Percentiles rank a stretch among this genome's conserved stretches.
phyloP scores from a whole-genome alignment of 2,329 filamentous ascomycete genomes.

The Ceratocystis cacaofunesta region DNA sequence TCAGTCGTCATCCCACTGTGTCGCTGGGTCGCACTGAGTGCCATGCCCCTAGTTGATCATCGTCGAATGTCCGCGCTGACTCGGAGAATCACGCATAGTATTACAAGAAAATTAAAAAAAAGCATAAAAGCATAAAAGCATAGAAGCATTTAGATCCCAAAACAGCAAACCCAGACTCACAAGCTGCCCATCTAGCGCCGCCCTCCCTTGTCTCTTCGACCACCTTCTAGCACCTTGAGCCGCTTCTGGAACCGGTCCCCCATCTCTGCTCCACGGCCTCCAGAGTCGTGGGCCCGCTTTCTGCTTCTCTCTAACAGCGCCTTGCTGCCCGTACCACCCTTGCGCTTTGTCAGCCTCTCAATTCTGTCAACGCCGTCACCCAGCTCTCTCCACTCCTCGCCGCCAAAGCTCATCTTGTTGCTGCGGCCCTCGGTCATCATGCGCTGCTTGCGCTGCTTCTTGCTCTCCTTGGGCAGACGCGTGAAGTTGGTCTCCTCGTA shows the following conservation, averaged over 20 bases:
- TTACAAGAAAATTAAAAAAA: background rate
- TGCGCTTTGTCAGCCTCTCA: slow-evolving; percentile 62
- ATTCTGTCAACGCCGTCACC: slow-evolving; percentile 79
- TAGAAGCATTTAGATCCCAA: background rate
- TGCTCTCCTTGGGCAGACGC: slow-evolving; percentile 69
- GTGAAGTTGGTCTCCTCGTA: slow-evolving; percentile 93
- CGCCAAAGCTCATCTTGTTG: slow-evolving; percentile 57
- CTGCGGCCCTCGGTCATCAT: slow-evolving; percentile 26
- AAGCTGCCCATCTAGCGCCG: slow-evolving; percentile 4
- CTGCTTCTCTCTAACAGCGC: slow-evolving; percentile 67
- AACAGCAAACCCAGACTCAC: background rate
- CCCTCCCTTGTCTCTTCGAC: slow-evolving; percentile 29
- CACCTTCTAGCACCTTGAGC: slow-evolving; percentile 39
- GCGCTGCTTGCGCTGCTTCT: slow-evolving; percentile 66
- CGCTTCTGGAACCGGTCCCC: slow-evolving; percentile 64
- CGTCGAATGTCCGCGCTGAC: too few species aligned
- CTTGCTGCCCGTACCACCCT: slow-evolving; percentile 41
- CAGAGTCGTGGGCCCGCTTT: slow-evolving; percentile 58
- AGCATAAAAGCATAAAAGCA: background rate
- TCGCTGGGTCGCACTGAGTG: too few species aligned
- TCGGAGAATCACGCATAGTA: background rate
- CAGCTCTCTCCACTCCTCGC: slow-evolving; percentile 82
- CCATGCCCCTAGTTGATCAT: too few species aligned
- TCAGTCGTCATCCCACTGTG: too few species aligned
- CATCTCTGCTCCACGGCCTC: slow-evolving; percentile 41